Percentiles rank a stretch among this genome's conserved stretches.
Evolutionary conservation across 371 early-diverging fungal genomes (phyloP).

Genomic region (Saksenaea oblongispora): DNA sequence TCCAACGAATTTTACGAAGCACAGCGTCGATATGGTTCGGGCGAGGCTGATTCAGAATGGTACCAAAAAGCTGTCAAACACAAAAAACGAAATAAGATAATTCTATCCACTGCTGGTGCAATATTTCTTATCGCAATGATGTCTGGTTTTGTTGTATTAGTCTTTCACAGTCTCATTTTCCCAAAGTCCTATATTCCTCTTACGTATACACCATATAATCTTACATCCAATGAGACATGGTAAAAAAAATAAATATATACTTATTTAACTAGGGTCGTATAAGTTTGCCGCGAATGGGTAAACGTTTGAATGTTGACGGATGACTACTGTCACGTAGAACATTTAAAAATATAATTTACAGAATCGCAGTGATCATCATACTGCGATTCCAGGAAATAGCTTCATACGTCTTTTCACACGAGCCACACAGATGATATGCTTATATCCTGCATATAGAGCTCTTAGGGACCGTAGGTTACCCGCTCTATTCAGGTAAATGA

Average conservation of each 20-base stretch:
- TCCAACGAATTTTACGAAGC: not conserved
- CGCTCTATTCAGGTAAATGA: no score
- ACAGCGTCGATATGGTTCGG: not conserved
- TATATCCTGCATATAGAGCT: no score
- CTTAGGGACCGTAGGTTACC: no score
- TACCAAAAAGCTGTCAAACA: not conserved
- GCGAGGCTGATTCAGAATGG: not conserved
- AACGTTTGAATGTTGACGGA: no score
- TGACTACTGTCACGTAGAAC: no score
- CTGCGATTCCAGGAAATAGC: no score
- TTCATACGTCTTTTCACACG: no score
- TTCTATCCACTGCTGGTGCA: not conserved
- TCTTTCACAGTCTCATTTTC: not conserved
- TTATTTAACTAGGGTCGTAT: no score
- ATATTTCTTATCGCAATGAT: not conserved
- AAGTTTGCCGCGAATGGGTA: no score
- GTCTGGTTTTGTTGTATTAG: not conserved
- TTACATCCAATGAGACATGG: not conserved
- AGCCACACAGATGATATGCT: no score
- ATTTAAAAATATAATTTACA: no score
- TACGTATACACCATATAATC: not conserved
- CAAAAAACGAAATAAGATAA: not conserved
- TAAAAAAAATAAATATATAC: not conserved
- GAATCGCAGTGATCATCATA: no score
- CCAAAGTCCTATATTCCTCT: not conserved